Base-by-base conservation (phyloP, 2,329 filamentous ascomycete species). In the Neonectria neomacrospora region DNA sequence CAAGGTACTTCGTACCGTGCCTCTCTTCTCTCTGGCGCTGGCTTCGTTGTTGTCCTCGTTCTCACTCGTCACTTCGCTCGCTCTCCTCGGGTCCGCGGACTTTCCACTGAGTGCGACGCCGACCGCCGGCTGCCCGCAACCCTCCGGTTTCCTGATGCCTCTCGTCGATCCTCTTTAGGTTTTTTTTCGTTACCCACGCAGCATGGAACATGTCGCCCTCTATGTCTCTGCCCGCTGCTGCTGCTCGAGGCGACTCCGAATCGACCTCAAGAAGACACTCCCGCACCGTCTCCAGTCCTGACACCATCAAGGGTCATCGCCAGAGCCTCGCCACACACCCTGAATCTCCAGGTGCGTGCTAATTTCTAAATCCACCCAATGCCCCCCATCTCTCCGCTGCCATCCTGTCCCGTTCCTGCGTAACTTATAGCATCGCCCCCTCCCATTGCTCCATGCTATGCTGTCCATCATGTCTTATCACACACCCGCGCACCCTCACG, bases 181-280 rank as follows among this genome's bases (percentile, higher is more conserved):
- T 47, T 55, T 62, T 55, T 47, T 55, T 62, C 54, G 18, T 51
- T 63, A 61, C 72, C 66, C 63, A 69, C 67, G 58, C 76, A 78
- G 74, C 65, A 79, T 79, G 77, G 77, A 71, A 78, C 42, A 79
- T 79, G 77, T 70, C 74, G 62, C 63, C 70, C 61, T 73, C 69
- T 54, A 66, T 73, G 65, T 65, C 73, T 67, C 73, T 72, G 66
- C 66, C 70, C 68, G 65, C 69, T 61, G 44, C 65, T 32, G 28
- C 28, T 50, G 26, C 16, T 42, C 63, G 64, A 54, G 73, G 68
- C 67, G 71, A 77, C 54, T 68, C 67, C 71, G 71, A 73, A 67
- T 68, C 67, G 67, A 66, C 66, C 63, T 64, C 69, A 47, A 72
- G 61, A 64, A 64, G 64, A 41, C 65, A 74, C 65, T 67, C 71